Evolutionary conservation across 306 rosid species (phyloP).

Genomic region (Mimosa pudica): DNA sequence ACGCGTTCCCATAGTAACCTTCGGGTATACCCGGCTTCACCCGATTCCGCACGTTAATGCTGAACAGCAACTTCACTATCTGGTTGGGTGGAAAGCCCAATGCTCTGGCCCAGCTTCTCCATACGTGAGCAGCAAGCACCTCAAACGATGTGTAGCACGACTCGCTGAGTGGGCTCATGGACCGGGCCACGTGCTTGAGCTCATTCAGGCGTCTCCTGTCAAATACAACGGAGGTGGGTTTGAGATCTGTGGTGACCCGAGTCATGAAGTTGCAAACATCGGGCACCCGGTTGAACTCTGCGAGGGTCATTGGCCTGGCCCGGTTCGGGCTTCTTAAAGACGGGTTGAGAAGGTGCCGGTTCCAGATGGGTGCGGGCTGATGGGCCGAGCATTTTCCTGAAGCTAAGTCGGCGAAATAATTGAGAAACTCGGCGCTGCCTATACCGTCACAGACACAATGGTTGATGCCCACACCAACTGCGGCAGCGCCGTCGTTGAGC

Average conservation of each 20-base stretch:
- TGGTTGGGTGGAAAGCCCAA: constrained; percentile 68
- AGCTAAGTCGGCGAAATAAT: constrained; percentile 57
- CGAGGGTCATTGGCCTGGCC: constrained; percentile 15
- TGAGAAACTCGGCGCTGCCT: constrained; percentile 78
- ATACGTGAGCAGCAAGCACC: constrained; percentile 76
- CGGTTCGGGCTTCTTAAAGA: background rate
- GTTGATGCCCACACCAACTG: constrained; percentile 72
- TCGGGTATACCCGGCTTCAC: constrained; percentile 68
- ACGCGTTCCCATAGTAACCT: constrained; percentile 89
- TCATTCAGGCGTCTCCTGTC: constrained; percentile 39
- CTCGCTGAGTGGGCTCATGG: constrained; percentile 38
- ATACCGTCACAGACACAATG: constrained; percentile 81
- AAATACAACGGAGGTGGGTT: constrained; percentile 60
- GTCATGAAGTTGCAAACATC: constrained; percentile 70
- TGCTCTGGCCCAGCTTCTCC: constrained; percentile 93
- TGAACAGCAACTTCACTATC: constrained; percentile 62
- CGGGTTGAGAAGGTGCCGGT: constrained; percentile 63
- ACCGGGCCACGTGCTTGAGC: constrained; percentile 44
- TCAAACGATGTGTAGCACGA: constrained; percentile 63
- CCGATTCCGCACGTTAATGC: constrained; percentile 72
- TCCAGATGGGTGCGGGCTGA: constrained; percentile 58
- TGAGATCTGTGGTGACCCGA: constrained; percentile 52
- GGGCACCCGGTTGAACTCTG: constrained; percentile 61
- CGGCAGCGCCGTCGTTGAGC: constrained; percentile 74
- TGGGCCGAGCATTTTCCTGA: constrained; percentile 31